Percentiles rank a stretch among this genome's conserved stretches.
These are phyloP conservation scores for Phaseolus lunatus DNA, from an alignment of 306 rosid species.

Conservation along the genomic window DNA sequence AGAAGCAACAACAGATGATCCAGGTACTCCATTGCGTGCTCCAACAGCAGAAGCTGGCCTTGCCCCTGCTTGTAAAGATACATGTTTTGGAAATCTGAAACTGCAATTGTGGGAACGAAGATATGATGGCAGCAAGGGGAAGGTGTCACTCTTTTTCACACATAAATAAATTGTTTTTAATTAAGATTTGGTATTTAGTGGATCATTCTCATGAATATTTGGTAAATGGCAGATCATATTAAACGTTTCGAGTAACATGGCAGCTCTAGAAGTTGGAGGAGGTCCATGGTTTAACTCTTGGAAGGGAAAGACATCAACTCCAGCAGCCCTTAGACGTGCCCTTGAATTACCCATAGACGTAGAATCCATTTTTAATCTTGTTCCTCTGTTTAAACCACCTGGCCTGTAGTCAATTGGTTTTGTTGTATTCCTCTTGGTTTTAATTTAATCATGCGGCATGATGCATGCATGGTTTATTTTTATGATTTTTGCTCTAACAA, in stretches of 20 bases:
- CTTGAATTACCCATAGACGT: constrained; percentile 67
- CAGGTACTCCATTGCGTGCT: constrained; percentile 84
- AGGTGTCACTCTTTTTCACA: constrained; percentile 54
- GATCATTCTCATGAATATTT: constrained; percentile 29
- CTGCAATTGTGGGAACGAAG: constrained; percentile 83
- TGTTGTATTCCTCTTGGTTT: not conserved
- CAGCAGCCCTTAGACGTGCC: constrained; percentile 59
- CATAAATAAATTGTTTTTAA: not conserved
- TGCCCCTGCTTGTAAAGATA: constrained; percentile 86
- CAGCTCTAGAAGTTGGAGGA: constrained; percentile 90
- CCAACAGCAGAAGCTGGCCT: constrained; percentile 85
- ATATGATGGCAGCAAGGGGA: constrained; percentile 83
- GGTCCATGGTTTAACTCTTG: constrained; percentile 94
- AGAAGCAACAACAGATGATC: constrained; percentile 76
- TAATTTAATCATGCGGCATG: not conserved
- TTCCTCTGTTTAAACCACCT: constrained; percentile 83
- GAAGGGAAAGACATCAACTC: constrained; percentile 72
- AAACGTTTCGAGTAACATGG: constrained; percentile 85
- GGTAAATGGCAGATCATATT: constrained; percentile 64
- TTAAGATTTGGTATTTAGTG: constrained; percentile 11
- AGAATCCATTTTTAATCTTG: constrained; percentile 54
- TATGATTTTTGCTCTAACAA: not conserved
- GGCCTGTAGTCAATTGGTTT: constrained; percentile 63
- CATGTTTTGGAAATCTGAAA: constrained; percentile 72
- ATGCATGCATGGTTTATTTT: not conserved